A percentile compares a stretch with the other conserved stretches of the same genome.
These are phyloP conservation scores for Hymenoscyphus linearis DNA, from an alignment of 2,329 filamentous ascomycete genomes.

Conservation along the genomic window DNA sequence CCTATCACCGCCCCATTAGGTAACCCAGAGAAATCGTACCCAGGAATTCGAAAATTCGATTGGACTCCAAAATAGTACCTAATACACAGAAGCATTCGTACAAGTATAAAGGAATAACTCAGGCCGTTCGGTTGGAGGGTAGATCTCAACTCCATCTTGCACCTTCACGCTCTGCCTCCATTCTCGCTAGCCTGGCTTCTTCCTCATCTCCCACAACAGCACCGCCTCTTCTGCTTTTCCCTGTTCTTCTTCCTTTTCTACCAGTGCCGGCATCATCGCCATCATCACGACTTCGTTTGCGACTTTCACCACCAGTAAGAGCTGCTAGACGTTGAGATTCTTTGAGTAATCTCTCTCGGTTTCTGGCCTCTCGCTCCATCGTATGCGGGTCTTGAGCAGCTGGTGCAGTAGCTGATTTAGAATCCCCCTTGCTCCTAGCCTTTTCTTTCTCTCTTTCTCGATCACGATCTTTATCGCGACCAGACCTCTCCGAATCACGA, in stretches of 20 bases:
- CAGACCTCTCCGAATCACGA: conserved; percentile 32
- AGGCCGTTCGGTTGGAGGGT: background rate
- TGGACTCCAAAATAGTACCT: background rate
- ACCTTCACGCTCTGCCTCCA: conserved; percentile 56
- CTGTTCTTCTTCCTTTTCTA: conserved; percentile 38
- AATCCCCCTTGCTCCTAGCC: conserved; percentile 12
- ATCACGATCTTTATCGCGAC: conserved; percentile 36
- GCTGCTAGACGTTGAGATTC: conserved; percentile 62
- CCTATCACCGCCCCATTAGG: background rate
- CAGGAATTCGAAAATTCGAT: background rate
- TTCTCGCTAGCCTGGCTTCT: conserved; percentile 35
- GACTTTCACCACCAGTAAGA: conserved; percentile 38
- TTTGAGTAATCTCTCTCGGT: conserved; percentile 61
- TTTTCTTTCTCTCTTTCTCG: conserved; percentile 37
- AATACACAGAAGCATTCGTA: background rate
- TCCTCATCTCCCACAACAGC: conserved; percentile 25
- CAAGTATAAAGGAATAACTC: background rate
- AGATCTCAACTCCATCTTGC: conserved; percentile 31
- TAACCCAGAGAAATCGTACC: background rate
- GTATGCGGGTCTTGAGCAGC: conserved; percentile 44
- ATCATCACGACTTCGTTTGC: conserved; percentile 42
- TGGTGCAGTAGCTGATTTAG: conserved; percentile 8
- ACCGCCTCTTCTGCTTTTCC: conserved; percentile 36
- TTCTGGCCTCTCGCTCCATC: conserved; percentile 60
- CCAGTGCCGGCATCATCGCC: conserved; percentile 39